Evolutionary conservation across 1,284 basidiomycete species (phyloP).

Genomic region (Singerocomus inundabilis): DNA sequence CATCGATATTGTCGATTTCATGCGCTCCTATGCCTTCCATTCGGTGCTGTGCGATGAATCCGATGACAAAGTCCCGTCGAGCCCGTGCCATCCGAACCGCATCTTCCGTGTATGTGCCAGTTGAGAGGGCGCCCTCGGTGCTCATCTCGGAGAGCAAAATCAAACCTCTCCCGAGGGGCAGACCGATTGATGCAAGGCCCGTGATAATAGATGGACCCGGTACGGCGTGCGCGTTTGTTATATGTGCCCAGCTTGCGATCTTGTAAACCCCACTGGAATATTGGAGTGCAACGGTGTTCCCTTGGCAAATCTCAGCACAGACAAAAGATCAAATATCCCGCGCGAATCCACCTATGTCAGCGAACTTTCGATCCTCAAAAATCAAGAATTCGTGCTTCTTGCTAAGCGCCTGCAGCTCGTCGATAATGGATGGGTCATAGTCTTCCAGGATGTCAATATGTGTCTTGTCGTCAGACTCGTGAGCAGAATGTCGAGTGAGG

Average conservation of each 20-base stretch:
- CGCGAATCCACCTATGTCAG: conserved; percentile 83
- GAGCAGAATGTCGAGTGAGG: conserved; percentile 24
- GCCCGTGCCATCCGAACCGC: conserved; percentile 86
- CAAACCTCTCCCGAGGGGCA: conserved; percentile 78
- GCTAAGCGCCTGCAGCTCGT: conserved; percentile 71
- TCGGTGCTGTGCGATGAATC: conserved; percentile 90
- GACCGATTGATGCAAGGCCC: conserved; percentile 84
- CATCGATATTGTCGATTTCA: conserved; percentile 32
- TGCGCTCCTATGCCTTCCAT: conserved; percentile 65
- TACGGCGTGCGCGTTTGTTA: conserved; percentile 95
- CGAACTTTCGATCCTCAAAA: conserved; percentile 99
- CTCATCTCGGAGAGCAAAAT: conserved; percentile 98
- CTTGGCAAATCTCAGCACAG: conserved; percentile 41
- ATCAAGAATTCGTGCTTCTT: conserved; percentile 91
- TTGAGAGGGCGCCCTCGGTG: conserved; percentile 83
- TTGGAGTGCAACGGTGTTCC: conserved; percentile 95
- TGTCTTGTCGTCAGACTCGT: conserved; percentile 58
- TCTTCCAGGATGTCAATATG: conserved; percentile 97
- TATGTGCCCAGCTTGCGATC: conserved; percentile 95
- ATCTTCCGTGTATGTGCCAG: conserved; percentile 80
- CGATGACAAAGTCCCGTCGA: conserved; percentile 85
- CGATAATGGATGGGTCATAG: conserved; percentile 77
- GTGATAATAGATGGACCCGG: conserved; percentile 93
- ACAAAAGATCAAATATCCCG: neutral
- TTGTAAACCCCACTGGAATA: conserved; percentile 93